Base-by-base conservation (phyloP, 768 basidiomycete genomes). In the Leccinum boreale region DNA sequence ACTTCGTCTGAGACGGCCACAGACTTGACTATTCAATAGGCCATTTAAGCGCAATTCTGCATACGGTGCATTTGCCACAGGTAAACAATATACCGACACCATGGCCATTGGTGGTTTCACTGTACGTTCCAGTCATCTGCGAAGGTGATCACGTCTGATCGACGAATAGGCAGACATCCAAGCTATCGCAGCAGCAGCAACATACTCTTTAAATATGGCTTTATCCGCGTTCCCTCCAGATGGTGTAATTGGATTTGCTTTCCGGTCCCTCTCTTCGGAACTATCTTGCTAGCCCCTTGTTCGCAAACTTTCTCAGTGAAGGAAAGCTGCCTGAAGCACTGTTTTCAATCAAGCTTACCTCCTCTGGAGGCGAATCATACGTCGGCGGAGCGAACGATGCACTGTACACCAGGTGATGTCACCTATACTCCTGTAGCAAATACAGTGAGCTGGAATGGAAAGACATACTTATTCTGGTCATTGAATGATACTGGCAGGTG, bases 361-460 rank as follows among this genome's bases (percentile, higher is more conserved):
- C 11, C 64, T 44, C 68, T 73, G 65, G 63, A 24, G 59, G 61
- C 23, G 72, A 77, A 61, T 66, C 79, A 44, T 76, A 64, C 64
- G 50, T 81, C 26, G 79, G 81, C 29, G 79, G 79, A 51, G 65
- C 69, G 24, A 74, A 81, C 63, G 44, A 65, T 10, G 55, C 63
- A n/a, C 67, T 73, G 52, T 80, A 74, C 65, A 69, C 65, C 65
- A 36, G 78, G 78, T 11, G n/a, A n/a, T n/a, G 55, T 81, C 55
- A 71, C 71, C 4, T 80, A 69, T 44, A 50, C 48, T 1, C 61
- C 64, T 1, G 72, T 76, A 2, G 68, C 66, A 11, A 17, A 58
- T 10, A 19, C 58, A 65, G 73, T 60, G 31, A 69, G 57, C n/a
- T 24, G 3, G 15, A 26, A 11, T 24, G 21, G n/a, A n/a, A 26